A percentile compares a stretch with the other conserved stretches of the same genome.
phyloP scores from a whole-genome alignment of 345 rosid genomes.

The Cardamine resedifolia region DNA sequence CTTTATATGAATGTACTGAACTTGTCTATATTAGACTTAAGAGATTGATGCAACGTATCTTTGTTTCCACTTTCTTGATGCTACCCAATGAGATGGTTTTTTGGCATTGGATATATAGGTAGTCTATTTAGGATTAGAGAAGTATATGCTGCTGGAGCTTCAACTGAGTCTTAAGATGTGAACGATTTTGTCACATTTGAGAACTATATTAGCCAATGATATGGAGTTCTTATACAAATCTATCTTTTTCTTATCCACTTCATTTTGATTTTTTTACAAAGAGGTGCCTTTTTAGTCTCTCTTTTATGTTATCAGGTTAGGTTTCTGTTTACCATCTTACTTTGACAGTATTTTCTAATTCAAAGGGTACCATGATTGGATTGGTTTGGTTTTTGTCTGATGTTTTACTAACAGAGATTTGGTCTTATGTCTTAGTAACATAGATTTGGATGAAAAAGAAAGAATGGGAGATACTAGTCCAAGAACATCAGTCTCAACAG shows the following conservation, averaged over 20 bases:
- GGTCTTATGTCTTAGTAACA: slow-evolving; percentile 41
- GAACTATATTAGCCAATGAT: too few species aligned
- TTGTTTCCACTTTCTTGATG: slow-evolving; percentile 7
- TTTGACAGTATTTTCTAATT: slow-evolving; percentile 16
- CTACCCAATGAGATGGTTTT: neutral
- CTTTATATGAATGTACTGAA: neutral
- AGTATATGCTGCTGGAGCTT: neutral
- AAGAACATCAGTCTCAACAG: slow-evolving; percentile 78
- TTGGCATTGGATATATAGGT: neutral
- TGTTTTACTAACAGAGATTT: slow-evolving; percentile 30
- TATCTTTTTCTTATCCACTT: too few species aligned
- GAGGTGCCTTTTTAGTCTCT: too few species aligned
- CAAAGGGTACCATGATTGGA: slow-evolving; percentile 39
- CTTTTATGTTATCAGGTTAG: too few species aligned
- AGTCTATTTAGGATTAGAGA: neutral
- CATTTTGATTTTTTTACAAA: too few species aligned
- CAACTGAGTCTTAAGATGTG: too few species aligned
- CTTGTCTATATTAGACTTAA: neutral
- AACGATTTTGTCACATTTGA: too few species aligned
- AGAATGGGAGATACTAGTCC: slow-evolving; percentile 79
- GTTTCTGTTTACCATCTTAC: neutral
- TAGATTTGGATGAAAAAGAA: slow-evolving; percentile 37
- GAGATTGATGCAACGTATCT: neutral
- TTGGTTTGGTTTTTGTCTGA: slow-evolving; percentile 41
- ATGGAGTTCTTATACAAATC: too few species aligned